Base-by-base conservation (phyloP, 306 rosid species). In the Trichosanthes cucumerina region DNA sequence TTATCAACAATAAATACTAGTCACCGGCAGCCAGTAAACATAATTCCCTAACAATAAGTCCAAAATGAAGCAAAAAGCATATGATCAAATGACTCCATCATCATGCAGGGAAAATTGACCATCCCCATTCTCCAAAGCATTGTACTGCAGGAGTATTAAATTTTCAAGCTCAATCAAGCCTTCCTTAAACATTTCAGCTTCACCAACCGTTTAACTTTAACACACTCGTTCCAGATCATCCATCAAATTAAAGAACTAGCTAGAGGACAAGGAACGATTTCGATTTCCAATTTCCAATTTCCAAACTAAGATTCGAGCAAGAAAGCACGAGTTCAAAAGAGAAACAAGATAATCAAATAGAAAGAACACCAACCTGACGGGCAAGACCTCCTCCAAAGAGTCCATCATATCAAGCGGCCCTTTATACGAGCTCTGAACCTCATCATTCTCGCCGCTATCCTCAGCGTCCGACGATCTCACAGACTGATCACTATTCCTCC, bases 351-450 rank as follows among this genome's bases (percentile, higher is more conserved):
- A 0, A 24, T 28, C 16, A 43, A 41, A 43, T 3, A 6, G 14
- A 54, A 78, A 43, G 43, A 26, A 44, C 5, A 15, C 56, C 8
- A 44, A 78, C 97, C 96, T 92, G 10, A 88, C 76, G 10, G 97
- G 98, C 52, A 94, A 88, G 79, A 84, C 96, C 76, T 94, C 92
- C 83, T 92, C 97, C 50, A 94, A 80, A 7, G 90, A 76, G 43
- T 92, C 91, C 97, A 92, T 91, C 92, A 84, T 76, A 70, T 91
- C 83, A 28, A 91, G 47, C 44, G 98, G 83, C 1, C 81, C 89
- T 16, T 84, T 88, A 38, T 90, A 92, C 4, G 88, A 76, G 81
- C 98, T 95, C 81, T 95, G 82, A 78, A 83, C 98, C 85, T 92
- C 98, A 70, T 92, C 98, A 65, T 86, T 84, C 77, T 88, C 86